phyloP scores from a whole-genome alignment of 129 eudicot genomes.

The Deinandra increscens region DNA sequence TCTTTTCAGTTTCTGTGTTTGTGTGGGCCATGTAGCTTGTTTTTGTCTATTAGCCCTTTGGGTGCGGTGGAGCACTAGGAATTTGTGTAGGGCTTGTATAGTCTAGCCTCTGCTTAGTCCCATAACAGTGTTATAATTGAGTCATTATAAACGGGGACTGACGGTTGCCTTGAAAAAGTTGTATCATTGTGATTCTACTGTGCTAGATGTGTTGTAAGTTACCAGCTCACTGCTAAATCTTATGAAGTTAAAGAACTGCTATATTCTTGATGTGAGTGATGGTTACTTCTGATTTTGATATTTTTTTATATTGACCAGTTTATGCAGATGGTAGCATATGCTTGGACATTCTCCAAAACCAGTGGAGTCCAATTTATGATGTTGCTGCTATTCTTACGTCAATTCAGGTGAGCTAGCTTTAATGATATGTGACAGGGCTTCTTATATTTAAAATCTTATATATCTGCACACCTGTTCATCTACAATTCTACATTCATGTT shows the following conservation, averaged over 20 bases:
- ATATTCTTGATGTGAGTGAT: not conserved
- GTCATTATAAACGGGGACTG: not conserved
- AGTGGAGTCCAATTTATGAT: slow-evolving; percentile 91
- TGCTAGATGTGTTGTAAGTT: slow-evolving; percentile 1
- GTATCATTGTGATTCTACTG: not conserved
- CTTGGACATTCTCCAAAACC: slow-evolving; percentile 85
- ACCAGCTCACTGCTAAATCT: slow-evolving; percentile 6
- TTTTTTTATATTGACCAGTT: slow-evolving; percentile 34
- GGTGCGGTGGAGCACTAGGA: not conserved
- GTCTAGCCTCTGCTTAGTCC: not conserved
- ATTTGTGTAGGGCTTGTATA: slow-evolving; percentile 14
- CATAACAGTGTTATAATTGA: not conserved
- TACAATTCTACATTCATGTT: not conserved
- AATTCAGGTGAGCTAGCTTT: slow-evolving; percentile 54
- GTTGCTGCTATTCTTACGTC: slow-evolving; percentile 88
- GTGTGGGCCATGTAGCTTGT: slow-evolving; percentile 11
- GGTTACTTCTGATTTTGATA: not conserved
- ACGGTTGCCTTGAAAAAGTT: not conserved
- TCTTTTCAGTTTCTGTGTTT: not conserved
- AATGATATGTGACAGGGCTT: not conserved
- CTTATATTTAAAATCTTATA: not conserved
- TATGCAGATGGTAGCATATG: slow-evolving; percentile 87
- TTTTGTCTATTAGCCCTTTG: not conserved
- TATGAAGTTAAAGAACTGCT: slow-evolving; percentile 5
- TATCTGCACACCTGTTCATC: slow-evolving; percentile 3